Conservation (phyloP, 2,329 filamentous ascomycete species). For the Alternaria sp. region DNA sequence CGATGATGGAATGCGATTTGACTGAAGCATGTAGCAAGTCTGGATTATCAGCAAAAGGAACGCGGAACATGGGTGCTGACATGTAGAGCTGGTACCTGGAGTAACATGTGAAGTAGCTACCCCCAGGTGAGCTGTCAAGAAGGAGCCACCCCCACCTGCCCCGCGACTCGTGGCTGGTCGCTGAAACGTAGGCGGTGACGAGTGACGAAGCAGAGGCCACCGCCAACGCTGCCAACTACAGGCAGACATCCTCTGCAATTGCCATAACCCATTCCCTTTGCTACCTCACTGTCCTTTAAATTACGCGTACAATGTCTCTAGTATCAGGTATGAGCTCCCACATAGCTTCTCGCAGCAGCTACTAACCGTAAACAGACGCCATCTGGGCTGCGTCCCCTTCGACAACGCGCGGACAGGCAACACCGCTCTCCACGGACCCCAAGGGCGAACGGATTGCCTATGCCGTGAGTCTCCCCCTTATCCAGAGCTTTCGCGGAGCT, state of each 20-base stretch:
- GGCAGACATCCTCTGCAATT: slow-evolving; percentile 5
- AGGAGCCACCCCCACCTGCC: slow-evolving; percentile 15
- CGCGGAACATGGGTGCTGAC: neutral
- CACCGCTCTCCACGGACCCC: slow-evolving; percentile 83
- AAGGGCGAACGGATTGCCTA: slow-evolving; percentile 94
- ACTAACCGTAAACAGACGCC: slow-evolving; percentile 56
- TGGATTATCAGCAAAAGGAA: neutral
- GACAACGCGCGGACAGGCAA: slow-evolving; percentile 85
- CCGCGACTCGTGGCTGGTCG: slow-evolving; percentile 9
- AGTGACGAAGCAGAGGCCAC: slow-evolving; percentile 12
- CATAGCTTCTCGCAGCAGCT: neutral
- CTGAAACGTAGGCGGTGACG: slow-evolving; percentile 15
- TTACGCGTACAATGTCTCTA: slow-evolving; percentile 19
- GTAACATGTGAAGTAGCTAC: neutral
- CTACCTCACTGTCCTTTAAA: neutral
- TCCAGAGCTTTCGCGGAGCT: slow-evolving; percentile 1
- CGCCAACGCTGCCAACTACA: slow-evolving; percentile 30
- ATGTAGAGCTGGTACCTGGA: neutral
- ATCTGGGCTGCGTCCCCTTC: slow-evolving; percentile 87
- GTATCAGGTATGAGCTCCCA: slow-evolving; percentile 22
- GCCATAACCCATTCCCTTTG: neutral
- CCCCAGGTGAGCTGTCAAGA: neutral
- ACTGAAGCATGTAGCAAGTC: neutral
- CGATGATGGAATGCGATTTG: neutral
- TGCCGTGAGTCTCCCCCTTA: slow-evolving; percentile 64